These are phyloP conservation scores for Pseudogymnoascus sp. DNA, from an alignment of 2,329 filamentous ascomycete species.

Conservation along the genomic window DNA sequence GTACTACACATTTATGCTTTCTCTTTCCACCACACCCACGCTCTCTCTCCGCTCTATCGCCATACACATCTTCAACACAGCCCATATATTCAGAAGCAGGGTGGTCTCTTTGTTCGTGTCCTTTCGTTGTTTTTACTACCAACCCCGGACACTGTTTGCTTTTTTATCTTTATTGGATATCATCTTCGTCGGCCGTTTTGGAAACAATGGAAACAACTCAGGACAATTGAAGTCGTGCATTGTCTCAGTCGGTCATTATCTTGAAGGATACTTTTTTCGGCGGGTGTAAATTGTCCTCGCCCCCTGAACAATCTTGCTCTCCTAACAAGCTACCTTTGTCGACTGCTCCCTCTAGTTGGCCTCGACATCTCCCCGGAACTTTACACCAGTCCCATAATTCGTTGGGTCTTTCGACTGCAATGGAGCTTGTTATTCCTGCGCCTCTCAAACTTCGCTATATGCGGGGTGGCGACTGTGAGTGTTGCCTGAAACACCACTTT, in stretches of 20 bases:
- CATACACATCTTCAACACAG: background rate
- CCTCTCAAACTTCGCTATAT: background rate
- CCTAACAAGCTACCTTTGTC: background rate
- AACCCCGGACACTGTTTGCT: background rate
- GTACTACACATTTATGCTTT: background rate
- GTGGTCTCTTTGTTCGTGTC: no score
- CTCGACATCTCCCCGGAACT: no score
- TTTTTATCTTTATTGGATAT: background rate
- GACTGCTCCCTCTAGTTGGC: background rate
- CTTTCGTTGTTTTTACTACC: background rate
- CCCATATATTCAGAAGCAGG: background rate
- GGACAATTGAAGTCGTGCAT: background rate
- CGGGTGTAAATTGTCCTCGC: no score
- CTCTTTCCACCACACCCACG: no score
- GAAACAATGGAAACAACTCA: background rate
- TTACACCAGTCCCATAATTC: no score
- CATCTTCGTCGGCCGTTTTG: background rate
- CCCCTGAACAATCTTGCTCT: background rate
- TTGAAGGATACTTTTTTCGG: background rate
- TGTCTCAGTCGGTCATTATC: background rate
- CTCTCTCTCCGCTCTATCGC: background rate
- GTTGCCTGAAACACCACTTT: background rate
- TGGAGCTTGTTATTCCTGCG: background rate
- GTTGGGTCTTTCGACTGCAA: background rate
- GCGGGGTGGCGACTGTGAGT: background rate